Evolutionary conservation across 306 rosid genomes (phyloP).

Genomic region (Quercus suber): DNA sequence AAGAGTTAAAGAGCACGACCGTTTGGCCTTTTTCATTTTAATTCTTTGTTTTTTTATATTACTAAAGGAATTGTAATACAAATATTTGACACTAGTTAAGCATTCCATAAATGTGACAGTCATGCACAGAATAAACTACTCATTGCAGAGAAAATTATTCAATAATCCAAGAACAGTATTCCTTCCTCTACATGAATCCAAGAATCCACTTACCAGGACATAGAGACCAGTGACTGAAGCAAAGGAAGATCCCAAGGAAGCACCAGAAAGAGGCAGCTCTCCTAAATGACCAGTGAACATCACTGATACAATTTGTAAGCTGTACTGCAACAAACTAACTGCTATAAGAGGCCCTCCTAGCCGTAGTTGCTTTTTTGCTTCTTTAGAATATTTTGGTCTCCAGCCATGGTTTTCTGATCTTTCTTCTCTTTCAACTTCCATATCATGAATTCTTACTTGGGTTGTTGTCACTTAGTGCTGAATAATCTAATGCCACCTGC

Average conservation of each 20-base stretch:
- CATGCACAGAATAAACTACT: not conserved
- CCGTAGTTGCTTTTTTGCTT: constrained; percentile 43
- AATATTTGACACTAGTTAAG: not conserved
- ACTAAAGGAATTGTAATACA: not conserved
- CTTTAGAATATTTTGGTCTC: constrained; percentile 26
- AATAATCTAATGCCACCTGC: too few species aligned
- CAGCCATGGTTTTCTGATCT: constrained; percentile 7
- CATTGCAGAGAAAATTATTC: not conserved
- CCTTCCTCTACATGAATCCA: too few species aligned
- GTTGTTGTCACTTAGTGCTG: not conserved
- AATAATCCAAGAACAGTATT: too few species aligned
- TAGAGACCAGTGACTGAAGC: constrained; percentile 48
- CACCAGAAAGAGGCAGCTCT: constrained; percentile 49
- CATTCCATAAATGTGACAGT: not conserved
- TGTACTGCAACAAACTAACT: constrained; percentile 44
- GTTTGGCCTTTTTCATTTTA: too few species aligned
- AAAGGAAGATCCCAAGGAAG: constrained; percentile 50
- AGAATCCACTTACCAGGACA: constrained; percentile 35
- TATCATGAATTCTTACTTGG: constrained; percentile 19
- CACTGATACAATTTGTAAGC: constrained; percentile 43
- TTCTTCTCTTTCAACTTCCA: not conserved
- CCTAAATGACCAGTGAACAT: constrained; percentile 69
- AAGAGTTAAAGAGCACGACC: too few species aligned
- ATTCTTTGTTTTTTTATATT: too few species aligned
- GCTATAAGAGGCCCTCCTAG: constrained; percentile 54